Percentiles rank a stretch among this genome's conserved stretches.
Evolutionary conservation across 768 basidiomycete genomes (phyloP).

Genomic region (Neoboletus subvelutipes): DNA sequence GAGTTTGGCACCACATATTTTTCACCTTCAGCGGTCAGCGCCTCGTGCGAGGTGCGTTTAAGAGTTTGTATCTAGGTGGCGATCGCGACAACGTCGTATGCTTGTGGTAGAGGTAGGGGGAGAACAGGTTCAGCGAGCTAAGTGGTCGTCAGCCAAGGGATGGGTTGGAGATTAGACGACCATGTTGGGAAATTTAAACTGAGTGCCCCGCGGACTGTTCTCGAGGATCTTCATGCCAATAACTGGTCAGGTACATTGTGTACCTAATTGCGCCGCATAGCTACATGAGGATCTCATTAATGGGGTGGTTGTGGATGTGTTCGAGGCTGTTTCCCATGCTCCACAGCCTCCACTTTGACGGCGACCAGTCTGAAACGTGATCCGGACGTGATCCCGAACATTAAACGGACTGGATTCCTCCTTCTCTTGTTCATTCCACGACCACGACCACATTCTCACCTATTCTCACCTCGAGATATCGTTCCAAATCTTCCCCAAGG

Average conservation of each 20-base stretch:
- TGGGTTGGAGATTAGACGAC: constrained; percentile 8
- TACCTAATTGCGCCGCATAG: background rate
- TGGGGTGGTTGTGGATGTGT: background rate
- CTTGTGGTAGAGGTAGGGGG: constrained; percentile 13
- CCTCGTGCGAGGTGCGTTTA: constrained; percentile 31
- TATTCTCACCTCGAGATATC: background rate
- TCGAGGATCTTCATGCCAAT: constrained; percentile 41
- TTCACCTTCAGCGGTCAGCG: constrained; percentile 63
- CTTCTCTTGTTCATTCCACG: background rate
- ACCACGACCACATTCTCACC: background rate
- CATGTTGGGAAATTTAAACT: constrained; percentile 60
- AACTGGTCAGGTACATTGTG: background rate
- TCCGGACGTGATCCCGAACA: background rate
- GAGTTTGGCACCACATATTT: constrained; percentile 30
- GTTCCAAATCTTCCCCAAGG: background rate
- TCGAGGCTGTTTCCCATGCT: background rate
- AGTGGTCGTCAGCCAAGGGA: too few relatives aligned
- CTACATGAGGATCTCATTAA: background rate
- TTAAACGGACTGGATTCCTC: background rate
- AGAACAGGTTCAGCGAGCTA: too few relatives aligned
- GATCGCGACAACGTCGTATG: constrained; percentile 60
- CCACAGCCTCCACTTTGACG: background rate
- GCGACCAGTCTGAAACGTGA: constrained; percentile 4
- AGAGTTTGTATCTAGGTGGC: constrained; percentile 51
- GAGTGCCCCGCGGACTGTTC: constrained; percentile 13